Base-by-base conservation (phyloP, 345 rosid genomes). In the Geranium brycei region DNA sequence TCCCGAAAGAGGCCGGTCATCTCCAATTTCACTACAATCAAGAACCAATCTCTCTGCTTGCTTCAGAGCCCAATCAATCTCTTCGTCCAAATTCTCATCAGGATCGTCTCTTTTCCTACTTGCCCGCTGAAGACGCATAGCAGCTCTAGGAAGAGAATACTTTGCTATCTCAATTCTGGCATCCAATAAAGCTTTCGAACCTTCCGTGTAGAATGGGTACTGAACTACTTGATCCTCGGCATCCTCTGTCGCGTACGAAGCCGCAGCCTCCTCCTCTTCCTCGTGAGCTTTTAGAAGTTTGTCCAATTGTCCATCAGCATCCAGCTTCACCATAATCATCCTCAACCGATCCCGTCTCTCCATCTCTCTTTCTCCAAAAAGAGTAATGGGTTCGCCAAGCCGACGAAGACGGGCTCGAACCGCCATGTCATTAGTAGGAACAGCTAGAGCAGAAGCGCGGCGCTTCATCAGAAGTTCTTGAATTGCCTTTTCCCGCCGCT, bases 351-450 rank as follows among this genome's bases (percentile, higher is more conserved):
- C 95, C 28, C 96, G 81, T 65, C 99, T 88, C 78, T 93, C 97
- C 99, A 93, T 93, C 75, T 90, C 97, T 62, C 84, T 71, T 72
- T 93, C 99, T 69, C 99, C 99, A 71, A 93, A 93, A 28, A 88
- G 82, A 15, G 99, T 93, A 65, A 93, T 81, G 19, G 99, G 96
- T 70, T 91, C 97, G 61, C 89, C 95, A 12, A 88, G 91, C 35
- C 92, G 78, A 35, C 96, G 87, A 65, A 88, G 97, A 15, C 96
- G 92, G 30, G 90, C 81, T 23, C 97, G 80, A 17, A 88, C 96
- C n/a, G 96, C 77, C 80, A 75, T 84, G 76, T 93, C 99, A 75
- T 95, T 95, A 32, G 99, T 88, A 17, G 99, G 99, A 68, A 95
- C 99, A 0, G 96, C 99, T 2, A 95, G 74, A 57, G 96, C 99